phyloP scores from a whole-genome alignment of 2,329 filamentous ascomycete species.

The Pseudogymnoascus sp. region DNA sequence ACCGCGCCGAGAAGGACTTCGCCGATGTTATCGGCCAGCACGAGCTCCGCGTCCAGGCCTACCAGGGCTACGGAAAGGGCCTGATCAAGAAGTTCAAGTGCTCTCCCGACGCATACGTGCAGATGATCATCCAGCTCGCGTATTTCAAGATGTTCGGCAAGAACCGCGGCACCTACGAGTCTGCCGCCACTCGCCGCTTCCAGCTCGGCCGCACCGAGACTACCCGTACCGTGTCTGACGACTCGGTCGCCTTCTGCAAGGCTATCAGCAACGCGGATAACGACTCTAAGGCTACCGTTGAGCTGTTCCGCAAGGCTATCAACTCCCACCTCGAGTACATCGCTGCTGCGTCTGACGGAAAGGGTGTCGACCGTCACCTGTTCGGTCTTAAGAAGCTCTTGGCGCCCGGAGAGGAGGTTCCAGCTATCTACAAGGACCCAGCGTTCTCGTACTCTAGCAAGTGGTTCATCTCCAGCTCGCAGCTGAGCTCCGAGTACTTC shows the following conservation, averaged over 20 bases:
- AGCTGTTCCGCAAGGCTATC: constrained; percentile 74
- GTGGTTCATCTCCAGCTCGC: constrained; percentile 84
- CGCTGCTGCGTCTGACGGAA: constrained; percentile 76
- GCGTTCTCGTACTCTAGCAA: constrained; percentile 74
- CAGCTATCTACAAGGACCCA: constrained; percentile 78
- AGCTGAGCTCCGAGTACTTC: constrained; percentile 93
- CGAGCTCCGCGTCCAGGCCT: constrained; percentile 87
- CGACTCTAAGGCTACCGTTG: constrained; percentile 55
- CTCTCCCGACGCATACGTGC: constrained; percentile 93
- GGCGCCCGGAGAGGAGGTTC: constrained; percentile 69
- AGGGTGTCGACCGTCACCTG: constrained; percentile 92
- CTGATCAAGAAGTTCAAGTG: constrained; percentile 99
- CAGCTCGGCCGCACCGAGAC: constrained; percentile 95
- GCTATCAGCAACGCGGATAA: constrained; percentile 66
- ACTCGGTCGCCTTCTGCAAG: constrained; percentile 81
- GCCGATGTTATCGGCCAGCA: constrained; percentile 72
- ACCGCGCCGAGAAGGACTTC: constrained; percentile 72
- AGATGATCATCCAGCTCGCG: constrained; percentile 96
- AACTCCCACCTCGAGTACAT: constrained; percentile 86
- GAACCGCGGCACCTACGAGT: constrained; percentile 96
- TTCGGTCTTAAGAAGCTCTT: constrained; percentile 93
- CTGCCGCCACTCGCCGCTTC: constrained; percentile 88
- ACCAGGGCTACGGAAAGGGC: constrained; percentile 95
- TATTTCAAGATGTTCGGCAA: constrained; percentile 99
- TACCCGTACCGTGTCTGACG: constrained; percentile 84